Evolutionary conservation across 768 basidiomycete genomes (phyloP), one percentile per base, ranked within the genome.

Genomic region (Amanita fuliginea): DNA sequence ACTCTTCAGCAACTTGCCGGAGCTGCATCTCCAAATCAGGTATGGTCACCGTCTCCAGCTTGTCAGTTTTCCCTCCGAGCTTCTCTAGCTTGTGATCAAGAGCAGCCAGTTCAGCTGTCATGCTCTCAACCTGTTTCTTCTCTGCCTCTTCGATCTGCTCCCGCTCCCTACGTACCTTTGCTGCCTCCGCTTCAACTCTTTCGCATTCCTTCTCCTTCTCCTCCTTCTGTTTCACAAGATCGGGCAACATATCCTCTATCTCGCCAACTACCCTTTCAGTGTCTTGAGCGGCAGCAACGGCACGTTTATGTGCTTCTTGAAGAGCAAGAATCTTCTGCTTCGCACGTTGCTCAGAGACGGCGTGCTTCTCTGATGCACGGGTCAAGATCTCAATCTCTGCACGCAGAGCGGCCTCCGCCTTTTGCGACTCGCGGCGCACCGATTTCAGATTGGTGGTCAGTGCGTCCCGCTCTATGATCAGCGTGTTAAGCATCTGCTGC

Each of bases 251-350:
- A 1, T 53, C 60, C 57, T 80, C 71, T 5, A 81, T 67, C 47
- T 77, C 73, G 36, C 60, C 59, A 41, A 77, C 70, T 43, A 59
- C 62, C 49, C 71, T 67, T 42, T 73, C 70, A 21, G 69, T 71
- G 47, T 75, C 72, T 61, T 56, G 64, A 56, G 61, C 81, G 62
- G 48, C 77, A 56, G 77, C 74, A 54, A 77, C 79, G 8, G 86
- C 81, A 47, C 88, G 81, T 59, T 87, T 91, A 10, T 85, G 81
- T 2, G 90, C 86, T 59, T 95, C 91, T 60, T 94, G 91, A 34
- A 95, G 67, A 1, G 93, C 88, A 9, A 92, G 73, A 8, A 85
- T 79, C 56, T 91, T 94, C 62, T 95, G 92, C 39, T 81, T 80
- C 8, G 83, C 80, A n/a, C 91, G 77, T 19, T 78, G 71, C 61